Evolutionary conservation across 768 basidiomycete species (phyloP), one percentile per base, ranked within the genome.

Genomic region (Trametes sanguinea): DNA sequence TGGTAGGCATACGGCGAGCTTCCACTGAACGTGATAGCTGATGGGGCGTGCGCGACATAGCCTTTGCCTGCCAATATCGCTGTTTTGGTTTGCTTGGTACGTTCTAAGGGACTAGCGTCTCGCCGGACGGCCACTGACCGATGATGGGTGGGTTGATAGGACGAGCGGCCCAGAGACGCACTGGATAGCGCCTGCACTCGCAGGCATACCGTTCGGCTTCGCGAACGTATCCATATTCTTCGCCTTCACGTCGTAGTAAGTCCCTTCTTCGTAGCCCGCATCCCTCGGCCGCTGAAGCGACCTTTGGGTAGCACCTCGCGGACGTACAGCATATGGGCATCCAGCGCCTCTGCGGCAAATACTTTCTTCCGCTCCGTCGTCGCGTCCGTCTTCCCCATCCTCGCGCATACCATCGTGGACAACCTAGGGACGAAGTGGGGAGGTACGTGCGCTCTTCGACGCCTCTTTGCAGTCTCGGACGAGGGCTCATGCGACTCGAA

Each of bases 41-140:
- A 37, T 37, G 35, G 1, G 2, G 35, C 35, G 35, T 1, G 35
- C 35, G 22, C 4, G 2, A 10, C 27, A 9, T 9, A 53, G 52
- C 27, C 27, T 53, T 4, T 45, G 42, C 29, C 50, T 70, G 16
- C 67, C 69, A 5, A 56, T 68, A 1, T 70, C 69, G 4, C 52
- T 67, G 10, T 68, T 70, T 46, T 70, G 69, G 69, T 66, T 70
- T 22, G 69, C 66, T 27, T 70, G 69, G 69, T 70, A 40, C 4
- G 69, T 55, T 4, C 29, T 6, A 50, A 9, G 3, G 2, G 27
- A 17, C 3, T 13, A 16, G 40, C 29, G 16, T 22, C 32, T 33
- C 5, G 14, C 14, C 43, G 8, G 43, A 6, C 11, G 5, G 6
- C 14, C 14, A 16, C 11, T 13, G 14, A 29, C 17, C 27, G 6